Conservation (phyloP, 176 grass and related monocot species). For the Otatea glauca region DNA sequence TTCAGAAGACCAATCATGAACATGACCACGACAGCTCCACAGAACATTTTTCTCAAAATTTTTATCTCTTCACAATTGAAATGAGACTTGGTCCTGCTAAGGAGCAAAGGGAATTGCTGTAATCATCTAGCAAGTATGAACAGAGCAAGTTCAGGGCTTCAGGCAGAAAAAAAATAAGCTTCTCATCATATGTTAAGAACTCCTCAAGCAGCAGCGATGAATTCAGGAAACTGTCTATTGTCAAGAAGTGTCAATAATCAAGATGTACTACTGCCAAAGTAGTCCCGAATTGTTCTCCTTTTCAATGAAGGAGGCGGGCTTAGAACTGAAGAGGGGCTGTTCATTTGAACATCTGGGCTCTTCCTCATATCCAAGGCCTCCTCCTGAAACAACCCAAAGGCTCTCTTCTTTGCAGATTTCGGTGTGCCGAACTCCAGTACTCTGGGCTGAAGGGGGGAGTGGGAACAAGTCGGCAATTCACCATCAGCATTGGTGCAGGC, state of each 20-base stretch:
- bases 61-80: constrained; percentile 22
- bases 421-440: constrained; percentile 73
- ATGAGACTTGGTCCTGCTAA: background rate
- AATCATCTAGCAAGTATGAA: background rate
- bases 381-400: constrained; percentile 57
- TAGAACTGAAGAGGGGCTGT: constrained; percentile 87
- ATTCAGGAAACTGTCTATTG: constrained; percentile 5
- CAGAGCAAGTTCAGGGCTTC: background rate
- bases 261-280: constrained; percentile 62
- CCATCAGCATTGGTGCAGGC: constrained; percentile 34
- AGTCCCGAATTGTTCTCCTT: constrained; percentile 92
- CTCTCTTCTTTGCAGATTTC: constrained; percentile 70
- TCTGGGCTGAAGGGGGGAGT: constrained; percentile 61
- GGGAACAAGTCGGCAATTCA: constrained; percentile 25
- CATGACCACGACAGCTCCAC: constrained; percentile 13
- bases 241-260: constrained; percentile 37
- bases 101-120: background rate
- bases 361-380: constrained; percentile 47
- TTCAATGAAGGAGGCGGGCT: constrained; percentile 81
- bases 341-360: constrained; percentile 49
- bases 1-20: background rate
- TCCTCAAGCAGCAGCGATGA: constrained; percentile 26
- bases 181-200: constrained; percentile 30
- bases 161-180: background rate
- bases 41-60: constrained; percentile 36